Conservation (phyloP, 805 yeast genomes). For the Saccharomycopsis vini region DNA sequence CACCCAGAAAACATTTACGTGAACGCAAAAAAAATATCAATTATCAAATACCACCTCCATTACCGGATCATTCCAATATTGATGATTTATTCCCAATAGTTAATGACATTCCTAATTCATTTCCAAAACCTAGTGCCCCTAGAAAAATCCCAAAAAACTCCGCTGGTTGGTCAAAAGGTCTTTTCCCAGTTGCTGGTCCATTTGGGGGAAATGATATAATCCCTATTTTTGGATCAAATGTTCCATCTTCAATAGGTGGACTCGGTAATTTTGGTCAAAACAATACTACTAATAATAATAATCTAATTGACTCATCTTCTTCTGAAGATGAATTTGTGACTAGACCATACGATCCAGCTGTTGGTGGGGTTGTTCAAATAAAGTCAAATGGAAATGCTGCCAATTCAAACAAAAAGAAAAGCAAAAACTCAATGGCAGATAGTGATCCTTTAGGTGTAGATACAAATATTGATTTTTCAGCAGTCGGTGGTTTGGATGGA, state of each 20-base stretch:
- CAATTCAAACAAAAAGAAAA: slow-evolving; percentile 27
- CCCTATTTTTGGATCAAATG: slow-evolving; percentile 66
- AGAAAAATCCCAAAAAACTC: slow-evolving; percentile 33
- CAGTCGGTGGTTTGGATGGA: slow-evolving; percentile 86
- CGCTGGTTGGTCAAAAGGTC: slow-evolving; percentile 48
- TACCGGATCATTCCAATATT: slow-evolving; percentile 28
- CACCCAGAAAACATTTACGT: slow-evolving; percentile 44
- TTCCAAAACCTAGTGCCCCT: slow-evolving; percentile 23
- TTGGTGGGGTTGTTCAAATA: slow-evolving; percentile 18
- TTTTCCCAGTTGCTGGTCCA: slow-evolving; percentile 94
- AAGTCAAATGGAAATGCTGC: slow-evolving; percentile 11
- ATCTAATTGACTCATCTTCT: slow-evolving; percentile 31
- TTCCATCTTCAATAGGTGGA: slow-evolving; percentile 31
- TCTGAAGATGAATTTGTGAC: slow-evolving; percentile 34
- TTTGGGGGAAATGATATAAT: slow-evolving; percentile 94
- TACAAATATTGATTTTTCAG: slow-evolving; percentile 73
- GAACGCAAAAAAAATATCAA: slow-evolving; percentile 68
- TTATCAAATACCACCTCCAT: slow-evolving; percentile 78
- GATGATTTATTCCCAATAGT: slow-evolving; percentile 21
- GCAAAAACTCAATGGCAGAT: slow-evolving; percentile 64
- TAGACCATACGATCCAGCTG: slow-evolving; percentile 18
- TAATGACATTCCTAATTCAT: slow-evolving; percentile 24
- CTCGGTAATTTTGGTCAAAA: slow-evolving; percentile 33
- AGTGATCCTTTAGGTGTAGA: slow-evolving; percentile 89
- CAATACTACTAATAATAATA: slow-evolving; percentile 20